Evolutionary conservation across 495 filamentous ascomycete species (phyloP), one percentile per base, ranked within the genome.

Genomic region (Amphirosellinia nigrospora): DNA sequence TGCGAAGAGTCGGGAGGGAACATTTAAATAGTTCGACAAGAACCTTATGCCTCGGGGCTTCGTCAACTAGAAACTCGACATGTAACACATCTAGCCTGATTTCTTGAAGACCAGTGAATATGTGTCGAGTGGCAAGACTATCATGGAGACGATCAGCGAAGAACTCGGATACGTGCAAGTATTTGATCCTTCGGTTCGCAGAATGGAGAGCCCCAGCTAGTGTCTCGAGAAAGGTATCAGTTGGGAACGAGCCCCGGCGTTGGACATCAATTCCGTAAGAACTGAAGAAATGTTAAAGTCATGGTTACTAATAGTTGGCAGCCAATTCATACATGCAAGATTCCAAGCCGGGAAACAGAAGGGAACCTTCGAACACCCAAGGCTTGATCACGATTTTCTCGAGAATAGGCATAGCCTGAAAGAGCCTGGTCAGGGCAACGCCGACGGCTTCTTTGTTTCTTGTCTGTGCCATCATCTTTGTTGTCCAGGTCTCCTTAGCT

Each of bases 41-140:
- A 4, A 55, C 32, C 48, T 53, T 15, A n/a, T 34, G 15, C 11
- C 15, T 56, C 32, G 16, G 10, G 11, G 48, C 48, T 28, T 34
- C 64, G 13, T 55, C 64, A 53, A 16, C n/a, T 32, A 66, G 34
- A 26, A 43, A 41, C 26, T 53, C 32, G 34, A 56, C 48, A 30
- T 55, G 32, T 43, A 43, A 39, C 34, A 55, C n/a, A 6, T 56
- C 48, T 15, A 66, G 19, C 7, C 64, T 56, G 10, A 66, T 41
- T 21, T 66, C 46, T 15, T 56, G 48, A 28, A 66, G 64, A 30
- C 64, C 64, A 2, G 64, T 66, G 48, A 66, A 66, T 4, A 66
- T 0, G 15, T 66, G 64, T 23, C 48, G 64, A 55, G 26, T 66
- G n/a, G 64, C 64, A 11, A 32, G 23, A 8, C 32, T 53, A 45